Conservation (phyloP, 805 yeast genomes). For the Metschnikowia shivogae region DNA sequence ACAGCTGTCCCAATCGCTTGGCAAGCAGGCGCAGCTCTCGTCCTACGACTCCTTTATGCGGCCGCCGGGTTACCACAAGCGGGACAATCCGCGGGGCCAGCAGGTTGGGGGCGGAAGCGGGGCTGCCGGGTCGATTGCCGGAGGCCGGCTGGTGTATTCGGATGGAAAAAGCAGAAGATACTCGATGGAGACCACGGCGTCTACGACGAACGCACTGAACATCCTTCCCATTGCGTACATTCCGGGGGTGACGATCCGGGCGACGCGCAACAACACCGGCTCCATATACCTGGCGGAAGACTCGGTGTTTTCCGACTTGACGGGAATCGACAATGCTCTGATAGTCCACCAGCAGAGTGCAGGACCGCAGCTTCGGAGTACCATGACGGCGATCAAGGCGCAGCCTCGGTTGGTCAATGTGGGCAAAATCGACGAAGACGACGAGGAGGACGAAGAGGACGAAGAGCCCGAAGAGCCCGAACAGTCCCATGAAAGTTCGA, state of each 20-base stretch:
- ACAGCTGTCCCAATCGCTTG: conserved; percentile 5
- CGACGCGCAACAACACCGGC: conserved; percentile 42
- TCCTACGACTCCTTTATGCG: conserved; percentile 44
- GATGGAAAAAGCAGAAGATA: conserved; percentile 22
- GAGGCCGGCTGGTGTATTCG: conserved; percentile 6
- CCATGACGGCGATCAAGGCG: conserved; percentile 74
- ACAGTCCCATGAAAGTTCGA: neutral
- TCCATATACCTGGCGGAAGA: conserved; percentile 42
- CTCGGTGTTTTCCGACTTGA: conserved; percentile 40
- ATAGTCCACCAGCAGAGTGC: conserved; percentile 36
- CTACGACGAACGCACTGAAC: conserved; percentile 76
- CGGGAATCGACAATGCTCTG: conserved; percentile 45
- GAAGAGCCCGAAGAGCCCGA: conserved; percentile 18
- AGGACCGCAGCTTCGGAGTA: conserved; percentile 33
- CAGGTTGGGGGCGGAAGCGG: neutral
- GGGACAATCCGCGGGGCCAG: conserved; percentile 4
- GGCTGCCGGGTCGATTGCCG: conserved; percentile 1
- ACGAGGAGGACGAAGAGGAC: conserved; percentile 27
- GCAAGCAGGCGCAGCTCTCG: conserved; percentile 25
- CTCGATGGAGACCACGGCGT: conserved; percentile 57
- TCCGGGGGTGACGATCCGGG: conserved; percentile 81
- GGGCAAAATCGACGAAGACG: conserved; percentile 43
- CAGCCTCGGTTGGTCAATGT: conserved; percentile 67
- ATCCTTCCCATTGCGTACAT: conserved; percentile 89
- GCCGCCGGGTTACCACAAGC: conserved; percentile 25